Base-by-base conservation (phyloP, 345 rosid genomes). In the Nephelium lappaceum region DNA sequence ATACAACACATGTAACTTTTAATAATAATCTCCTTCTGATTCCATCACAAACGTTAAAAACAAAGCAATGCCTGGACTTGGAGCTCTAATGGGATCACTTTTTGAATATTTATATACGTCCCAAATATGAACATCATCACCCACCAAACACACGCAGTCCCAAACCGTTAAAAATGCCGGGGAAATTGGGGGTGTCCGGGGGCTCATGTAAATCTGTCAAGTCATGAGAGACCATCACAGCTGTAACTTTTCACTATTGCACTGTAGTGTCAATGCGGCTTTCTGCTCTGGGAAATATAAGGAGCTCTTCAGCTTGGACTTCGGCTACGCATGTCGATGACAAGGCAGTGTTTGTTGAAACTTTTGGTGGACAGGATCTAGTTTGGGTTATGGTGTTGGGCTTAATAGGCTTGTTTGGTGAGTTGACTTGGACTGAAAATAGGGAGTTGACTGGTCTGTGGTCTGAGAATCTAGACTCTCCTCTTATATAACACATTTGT, bases 391-490 rank as follows among this genome's bases (percentile, higher is more conserved):
- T 70, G 71, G 18, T 79, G 62, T 47, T 76, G 76, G 74, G 81
- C 77, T 8, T 62, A 8, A 7, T 7, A 19, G 64, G 67, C 74
- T 66, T 57, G 49, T 75, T 76, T 45, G 73, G 75, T 45, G 70
- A 55, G 69, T 83, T 83, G 71, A 89, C 83, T 58, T 88, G 86
- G 73, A 91, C 91, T 18, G 93, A 89, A 80, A 95, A 95, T 21
- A 92, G 71, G 6, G 98, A 93, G 47, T 83, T 88, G 75, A 95
- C 99, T n/a, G 99, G 98, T 74, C 98, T 80, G 71, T 95, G 99
- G 85, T 95, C 99, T 19, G 99, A 95, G 85, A 95, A 95, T 85
- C 81, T 91, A 12, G 97, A 95, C 86, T 93, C 98, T 69, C 98
- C 97, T 78, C 99, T 87, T 36, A 75, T 55, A 36, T 95, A 95